Base-by-base conservation (phyloP, 2,329 filamentous ascomycete species). In the Ophiostoma ips region DNA sequence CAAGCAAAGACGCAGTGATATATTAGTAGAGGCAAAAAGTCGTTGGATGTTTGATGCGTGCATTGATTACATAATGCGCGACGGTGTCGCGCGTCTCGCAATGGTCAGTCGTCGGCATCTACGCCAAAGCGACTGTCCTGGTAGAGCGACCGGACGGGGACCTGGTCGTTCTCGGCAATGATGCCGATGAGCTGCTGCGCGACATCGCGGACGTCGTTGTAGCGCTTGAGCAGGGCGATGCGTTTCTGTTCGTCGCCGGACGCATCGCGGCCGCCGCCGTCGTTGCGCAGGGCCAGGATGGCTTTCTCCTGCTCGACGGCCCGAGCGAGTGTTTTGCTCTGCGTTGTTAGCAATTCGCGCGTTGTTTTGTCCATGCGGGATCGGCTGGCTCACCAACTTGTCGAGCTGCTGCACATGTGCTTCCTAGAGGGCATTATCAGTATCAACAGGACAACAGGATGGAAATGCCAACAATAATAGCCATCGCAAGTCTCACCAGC, bases 181-280 rank as follows among this genome's bases (percentile, higher is more conserved):
- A 67, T 53, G 4, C 65, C 64, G 38, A 68, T 66, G 19, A 67
- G 55, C 52, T 67, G 62, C 55, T 67, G 65, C 3, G 60, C 62
- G 9, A 64, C 58, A 28, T 68, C 65, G 37, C 65, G 66, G 38
- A 64, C 56, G 28, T 66, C 61, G 56, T 67, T 68, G 58, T 67
- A 67, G 36, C 63, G 56, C 31, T 60, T 58, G 15, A 67, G 56
- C 1, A 58, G 56, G 21, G 50, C 47, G 40, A 63, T 63, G 45
- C 60, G 59, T 2, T 53, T 49, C 12, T 58, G 49, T 18, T 46
- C 48, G 16, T 33, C 8, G 30, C 9, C 15, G 13, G 13, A n/a
- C n/a, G n/a, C 15, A 3, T 30, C 13, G 18, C 3, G 21, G 12
- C 8, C 2, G 8, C 8, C 15, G 15, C 16, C 16, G 11, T 24